A percentile compares a stretch with the other conserved stretches of the same genome.
Conservation (phyloP, 108 stramenopile genomes). For the Pseudonitzschia multiseries region DNA sequence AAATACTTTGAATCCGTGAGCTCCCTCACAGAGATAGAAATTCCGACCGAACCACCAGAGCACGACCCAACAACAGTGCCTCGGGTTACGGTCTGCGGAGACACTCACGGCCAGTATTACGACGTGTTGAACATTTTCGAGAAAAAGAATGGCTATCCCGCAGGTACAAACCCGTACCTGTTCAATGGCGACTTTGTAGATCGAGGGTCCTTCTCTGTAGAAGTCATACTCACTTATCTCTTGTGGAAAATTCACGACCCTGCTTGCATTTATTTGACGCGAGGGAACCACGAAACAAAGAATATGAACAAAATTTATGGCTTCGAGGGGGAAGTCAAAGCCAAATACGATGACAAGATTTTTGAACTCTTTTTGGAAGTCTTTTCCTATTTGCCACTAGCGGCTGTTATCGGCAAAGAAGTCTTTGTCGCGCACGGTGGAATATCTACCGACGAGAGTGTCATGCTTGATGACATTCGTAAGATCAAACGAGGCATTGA, state of each 20-base stretch:
- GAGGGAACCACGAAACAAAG: constrained; percentile 99
- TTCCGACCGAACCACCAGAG: constrained; percentile 62
- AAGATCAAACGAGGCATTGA: constrained; percentile 84
- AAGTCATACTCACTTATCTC: constrained; percentile 93
- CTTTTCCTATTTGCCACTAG: constrained; percentile 88
- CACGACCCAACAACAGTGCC: constrained; percentile 46
- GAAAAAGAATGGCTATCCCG: constrained; percentile 89
- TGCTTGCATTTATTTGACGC: constrained; percentile 75
- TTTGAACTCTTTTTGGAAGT: constrained; percentile 96
- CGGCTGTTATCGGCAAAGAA: constrained; percentile 80
- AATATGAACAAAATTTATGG: constrained; percentile 99
- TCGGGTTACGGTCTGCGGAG: constrained; percentile 90
- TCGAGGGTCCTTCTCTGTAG: constrained; percentile 93
- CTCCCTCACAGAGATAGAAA: constrained; percentile 68
- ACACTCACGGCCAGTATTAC: constrained; percentile 99
- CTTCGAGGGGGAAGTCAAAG: constrained; percentile 97
- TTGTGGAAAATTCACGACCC: constrained; percentile 88
- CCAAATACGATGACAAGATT: constrained; percentile 96
- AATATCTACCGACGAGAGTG: constrained; percentile 76
- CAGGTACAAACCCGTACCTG: constrained; percentile 86
- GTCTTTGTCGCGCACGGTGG: constrained; percentile 98
- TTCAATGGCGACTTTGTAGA: constrained; percentile 99
- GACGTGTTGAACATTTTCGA: constrained; percentile 97
- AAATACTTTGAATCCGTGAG: constrained; percentile 59
- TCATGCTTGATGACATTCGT: constrained; percentile 89